A percentile compares a stretch with the other conserved stretches of the same genome.
These are phyloP conservation scores for Leishmania gerbilli DNA, from an alignment of 208 protist genomes.

Conservation along the genomic window DNA sequence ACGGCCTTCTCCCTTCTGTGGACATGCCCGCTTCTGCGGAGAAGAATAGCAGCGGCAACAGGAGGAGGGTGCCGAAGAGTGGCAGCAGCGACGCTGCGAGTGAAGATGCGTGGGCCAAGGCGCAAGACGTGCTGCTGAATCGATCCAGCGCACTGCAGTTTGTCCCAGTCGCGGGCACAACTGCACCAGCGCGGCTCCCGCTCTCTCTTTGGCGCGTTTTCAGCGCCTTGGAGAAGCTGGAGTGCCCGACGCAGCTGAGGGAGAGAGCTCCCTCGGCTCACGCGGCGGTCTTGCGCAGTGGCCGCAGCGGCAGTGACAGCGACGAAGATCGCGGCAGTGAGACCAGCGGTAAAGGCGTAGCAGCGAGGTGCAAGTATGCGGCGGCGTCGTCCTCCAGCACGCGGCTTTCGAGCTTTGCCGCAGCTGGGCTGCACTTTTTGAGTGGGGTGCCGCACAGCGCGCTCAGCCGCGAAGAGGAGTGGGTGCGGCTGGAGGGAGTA, in stretches of 20 bases:
- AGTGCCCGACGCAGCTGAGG: slow-evolving; percentile 17
- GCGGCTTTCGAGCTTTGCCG: slow-evolving; percentile 46
- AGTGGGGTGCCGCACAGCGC: slow-evolving; percentile 41
- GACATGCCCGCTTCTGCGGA: not conserved
- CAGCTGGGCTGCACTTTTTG: slow-evolving; percentile 61
- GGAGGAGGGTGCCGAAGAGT: not conserved
- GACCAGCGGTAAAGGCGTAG: not conserved
- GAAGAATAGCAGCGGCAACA: not conserved
- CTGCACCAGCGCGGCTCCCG: slow-evolving; percentile 15
- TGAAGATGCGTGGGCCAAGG: slow-evolving; percentile 13
- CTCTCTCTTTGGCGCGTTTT: slow-evolving; percentile 68
- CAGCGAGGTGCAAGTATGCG: not conserved
- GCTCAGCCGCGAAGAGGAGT: slow-evolving; percentile 41
- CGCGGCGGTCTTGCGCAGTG: not conserved
- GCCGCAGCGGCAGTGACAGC: slow-evolving; percentile 7
- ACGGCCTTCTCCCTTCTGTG: slow-evolving; percentile 17
- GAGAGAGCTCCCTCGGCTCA: not conserved
- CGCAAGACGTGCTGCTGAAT: slow-evolving; percentile 11
- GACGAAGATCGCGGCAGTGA: slow-evolving; percentile 22
- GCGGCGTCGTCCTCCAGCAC: not conserved
- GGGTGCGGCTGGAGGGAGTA: slow-evolving; percentile 61
- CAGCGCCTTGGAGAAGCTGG: slow-evolving; percentile 53
- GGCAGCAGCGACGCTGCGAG: not conserved
- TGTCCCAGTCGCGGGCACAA: not conserved
- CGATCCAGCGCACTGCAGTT: slow-evolving; percentile 18